Conservation (phyloP, 176 grass and related monocot genomes). For the Avena insularis region DNA sequence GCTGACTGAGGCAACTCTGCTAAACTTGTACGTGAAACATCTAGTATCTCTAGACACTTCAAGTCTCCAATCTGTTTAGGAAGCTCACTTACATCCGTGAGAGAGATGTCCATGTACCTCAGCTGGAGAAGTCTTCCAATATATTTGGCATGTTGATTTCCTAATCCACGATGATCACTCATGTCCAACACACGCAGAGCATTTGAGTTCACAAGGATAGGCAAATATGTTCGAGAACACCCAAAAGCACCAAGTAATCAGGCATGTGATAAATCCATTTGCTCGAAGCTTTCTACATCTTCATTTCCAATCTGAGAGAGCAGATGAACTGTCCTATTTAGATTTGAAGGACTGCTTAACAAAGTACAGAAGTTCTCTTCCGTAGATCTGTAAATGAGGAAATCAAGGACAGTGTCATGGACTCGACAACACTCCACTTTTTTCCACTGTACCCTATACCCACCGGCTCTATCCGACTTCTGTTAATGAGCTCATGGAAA, state of each 20-base stretch:
- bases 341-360: too few relatives aligned
- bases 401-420: not conserved
- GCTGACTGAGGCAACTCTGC: not conserved
- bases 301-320: not conserved
- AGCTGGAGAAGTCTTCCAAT: not conserved
- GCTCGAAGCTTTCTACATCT: not conserved
- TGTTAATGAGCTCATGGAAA: not conserved
- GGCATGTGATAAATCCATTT: not conserved
- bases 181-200: not conserved
- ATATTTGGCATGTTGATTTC: not conserved
- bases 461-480: not conserved
- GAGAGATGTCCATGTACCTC: not conserved
- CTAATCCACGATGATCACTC: not conserved
- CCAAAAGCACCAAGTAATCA: not conserved
- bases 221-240: not conserved
- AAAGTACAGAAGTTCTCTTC: slow-evolving; percentile 3
- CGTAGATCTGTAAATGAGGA: not conserved
- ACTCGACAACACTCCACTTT: not conserved
- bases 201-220: not conserved
- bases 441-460: not conserved
- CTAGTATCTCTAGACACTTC: slow-evolving; percentile 5
- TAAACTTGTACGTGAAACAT: rapidly evolving
- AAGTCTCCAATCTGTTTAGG: slow-evolving; percentile 10
- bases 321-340: not conserved
- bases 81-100: not conserved